Evolutionary conservation across 78 protist species (phyloP).

Genomic region (Dictyostelium discoideum): DNA sequence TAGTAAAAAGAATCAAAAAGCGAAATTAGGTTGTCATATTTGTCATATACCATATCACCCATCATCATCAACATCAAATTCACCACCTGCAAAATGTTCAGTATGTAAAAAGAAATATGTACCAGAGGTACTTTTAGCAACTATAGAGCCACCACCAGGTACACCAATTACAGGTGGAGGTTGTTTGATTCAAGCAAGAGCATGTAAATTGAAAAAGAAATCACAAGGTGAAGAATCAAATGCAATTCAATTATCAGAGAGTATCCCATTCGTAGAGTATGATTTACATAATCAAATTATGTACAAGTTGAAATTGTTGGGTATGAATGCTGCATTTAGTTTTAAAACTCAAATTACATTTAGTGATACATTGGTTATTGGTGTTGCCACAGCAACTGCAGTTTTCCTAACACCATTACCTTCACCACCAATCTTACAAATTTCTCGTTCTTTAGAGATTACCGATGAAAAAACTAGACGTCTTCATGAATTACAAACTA

Average conservation of each 20-base stretch:
- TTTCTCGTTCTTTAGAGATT: slow-evolving; percentile 68
- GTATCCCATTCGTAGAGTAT: slow-evolving; percentile 93
- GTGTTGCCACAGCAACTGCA: slow-evolving; percentile 87
- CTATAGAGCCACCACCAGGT: slow-evolving; percentile 86
- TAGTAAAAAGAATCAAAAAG: not conserved
- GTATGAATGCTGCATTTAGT: slow-evolving; percentile 91
- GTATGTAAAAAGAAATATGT: slow-evolving; percentile 84
- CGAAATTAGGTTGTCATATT: slow-evolving; percentile 26
- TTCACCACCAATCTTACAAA: slow-evolving; percentile 68
- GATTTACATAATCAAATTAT: slow-evolving; percentile 89
- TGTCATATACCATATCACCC: slow-evolving; percentile 73
- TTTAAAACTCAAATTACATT: slow-evolving; percentile 78
- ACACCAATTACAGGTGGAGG: slow-evolving; percentile 79
- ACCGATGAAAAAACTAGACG: slow-evolving; percentile 61
- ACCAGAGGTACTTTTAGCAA: slow-evolving; percentile 84
- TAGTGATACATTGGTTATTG: slow-evolving; percentile 82
- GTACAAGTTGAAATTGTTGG: slow-evolving; percentile 84
- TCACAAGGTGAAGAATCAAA: slow-evolving; percentile 80
- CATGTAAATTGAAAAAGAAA: slow-evolving; percentile 78
- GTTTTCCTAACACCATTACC: slow-evolving; percentile 82
- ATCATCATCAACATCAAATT: slow-evolving; percentile 21
- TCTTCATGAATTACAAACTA: slow-evolving; percentile 46
- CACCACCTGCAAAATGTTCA: slow-evolving; percentile 27
- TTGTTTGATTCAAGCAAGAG: slow-evolving; percentile 73
- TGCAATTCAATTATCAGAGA: slow-evolving; percentile 83